These are phyloP conservation scores for Fusarium aywerte DNA, from an alignment of 2,329 filamentous ascomycete genomes.

Conservation along the genomic window DNA sequence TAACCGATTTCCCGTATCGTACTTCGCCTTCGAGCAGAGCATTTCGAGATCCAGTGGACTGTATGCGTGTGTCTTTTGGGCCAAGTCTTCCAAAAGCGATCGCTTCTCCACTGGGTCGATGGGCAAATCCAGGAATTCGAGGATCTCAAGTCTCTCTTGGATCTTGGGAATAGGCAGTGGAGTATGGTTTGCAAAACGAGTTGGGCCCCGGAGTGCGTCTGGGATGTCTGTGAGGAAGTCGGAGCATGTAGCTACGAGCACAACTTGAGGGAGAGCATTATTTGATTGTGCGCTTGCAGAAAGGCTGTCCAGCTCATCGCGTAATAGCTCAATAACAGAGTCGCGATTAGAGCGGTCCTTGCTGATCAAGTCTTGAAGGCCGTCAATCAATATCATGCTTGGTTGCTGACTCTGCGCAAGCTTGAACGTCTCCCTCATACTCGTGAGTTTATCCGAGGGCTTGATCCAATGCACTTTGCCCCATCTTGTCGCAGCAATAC, in stretches of 20 bases:
- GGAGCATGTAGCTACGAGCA: constrained; percentile 79
- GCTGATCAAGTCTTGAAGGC: constrained; percentile 75
- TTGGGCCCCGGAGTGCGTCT: constrained; percentile 69
- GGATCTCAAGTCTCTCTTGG: constrained; percentile 75
- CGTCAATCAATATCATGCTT: constrained; percentile 82
- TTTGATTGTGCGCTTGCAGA: constrained; percentile 52
- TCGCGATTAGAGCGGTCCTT: constrained; percentile 65
- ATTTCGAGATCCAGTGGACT: constrained; percentile 80
- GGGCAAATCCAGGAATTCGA: constrained; percentile 67
- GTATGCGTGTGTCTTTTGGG: constrained; percentile 85
- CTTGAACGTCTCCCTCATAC: constrained; percentile 75
- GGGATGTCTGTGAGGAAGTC: constrained; percentile 79
- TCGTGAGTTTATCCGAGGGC: constrained; percentile 64
- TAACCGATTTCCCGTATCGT: constrained; percentile 44
- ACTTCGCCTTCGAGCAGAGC: constrained; percentile 60
- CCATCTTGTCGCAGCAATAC: constrained; percentile 76
- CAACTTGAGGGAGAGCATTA: constrained; percentile 63
- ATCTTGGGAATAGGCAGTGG: constrained; percentile 82
- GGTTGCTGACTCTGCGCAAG: constrained; percentile 76
- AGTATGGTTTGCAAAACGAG: constrained; percentile 74
- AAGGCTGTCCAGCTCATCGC: constrained; percentile 67
- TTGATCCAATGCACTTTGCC: constrained; percentile 72
- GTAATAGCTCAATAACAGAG: constrained; percentile 62
- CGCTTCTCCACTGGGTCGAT: constrained; percentile 62
- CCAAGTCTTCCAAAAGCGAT: constrained; percentile 67